Evolutionary conservation across 495 filamentous ascomycete genomes (phyloP).

Genomic region (Pseudoneurospora amorphoporcata): DNA sequence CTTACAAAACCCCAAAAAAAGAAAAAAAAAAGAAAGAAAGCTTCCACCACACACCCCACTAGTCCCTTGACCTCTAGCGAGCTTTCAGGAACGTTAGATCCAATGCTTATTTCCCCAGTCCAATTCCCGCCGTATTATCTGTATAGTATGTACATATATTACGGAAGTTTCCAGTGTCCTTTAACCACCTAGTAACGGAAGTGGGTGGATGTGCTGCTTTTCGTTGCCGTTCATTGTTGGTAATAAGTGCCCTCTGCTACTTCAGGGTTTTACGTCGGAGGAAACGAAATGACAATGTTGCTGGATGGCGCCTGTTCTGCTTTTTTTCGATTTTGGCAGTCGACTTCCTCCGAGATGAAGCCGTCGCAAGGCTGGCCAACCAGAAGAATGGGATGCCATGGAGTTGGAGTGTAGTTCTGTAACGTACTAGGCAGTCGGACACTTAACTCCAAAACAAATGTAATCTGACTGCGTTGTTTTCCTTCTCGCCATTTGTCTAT

Average conservation of each 20-base stretch:
- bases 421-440: background rate
- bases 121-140: background rate
- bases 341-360: background rate
- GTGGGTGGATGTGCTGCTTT: background rate
- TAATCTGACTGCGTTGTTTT: background rate
- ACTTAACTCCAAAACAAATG: background rate
- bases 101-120: background rate
- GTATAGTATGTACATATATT: background rate
- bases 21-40: background rate
- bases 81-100: background rate
- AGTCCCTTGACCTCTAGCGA: background rate
- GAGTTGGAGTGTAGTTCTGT: background rate
- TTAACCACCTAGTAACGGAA: background rate
- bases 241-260: background rate
- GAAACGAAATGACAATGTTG: background rate
- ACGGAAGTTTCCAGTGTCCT: background rate
- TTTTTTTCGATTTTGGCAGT: background rate
- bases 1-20: no score
- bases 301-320: background rate
- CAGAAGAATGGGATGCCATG: background rate
- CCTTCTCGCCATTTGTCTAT: background rate
- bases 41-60: background rate
- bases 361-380: background rate
- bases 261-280: background rate
- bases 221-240: background rate